A percentile compares a stretch with the other conserved stretches of the same genome.
Conservation (phyloP, 2,329 filamentous ascomycete genomes). For the Aaosphaeria pasadenensis region DNA sequence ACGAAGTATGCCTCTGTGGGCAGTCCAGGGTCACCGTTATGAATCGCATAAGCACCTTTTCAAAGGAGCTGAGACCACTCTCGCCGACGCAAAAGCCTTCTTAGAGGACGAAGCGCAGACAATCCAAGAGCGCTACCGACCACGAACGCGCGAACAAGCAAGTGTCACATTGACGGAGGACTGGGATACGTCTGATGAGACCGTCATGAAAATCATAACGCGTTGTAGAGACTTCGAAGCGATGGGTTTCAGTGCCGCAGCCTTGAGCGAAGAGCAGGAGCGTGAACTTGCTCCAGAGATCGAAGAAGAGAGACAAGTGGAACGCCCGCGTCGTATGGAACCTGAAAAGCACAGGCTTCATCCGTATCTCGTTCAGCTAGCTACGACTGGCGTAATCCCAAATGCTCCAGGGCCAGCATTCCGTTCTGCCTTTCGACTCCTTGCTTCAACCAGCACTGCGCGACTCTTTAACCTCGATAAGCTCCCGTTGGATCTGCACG, state of each 20-base stretch:
- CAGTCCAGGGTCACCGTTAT: constrained; percentile 55
- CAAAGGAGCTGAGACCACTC: constrained; percentile 17
- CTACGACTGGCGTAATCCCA: constrained; percentile 33
- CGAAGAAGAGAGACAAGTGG: constrained; percentile 57
- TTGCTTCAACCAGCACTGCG: constrained; percentile 43
- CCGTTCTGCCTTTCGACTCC: constrained; percentile 45
- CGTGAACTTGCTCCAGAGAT: constrained; percentile 64
- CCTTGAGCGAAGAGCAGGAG: constrained; percentile 65
- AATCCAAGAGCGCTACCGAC: constrained; percentile 53
- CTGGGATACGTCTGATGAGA: constrained; percentile 14
- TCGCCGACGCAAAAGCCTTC: constrained; percentile 41
- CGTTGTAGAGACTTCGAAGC: constrained; percentile 24
- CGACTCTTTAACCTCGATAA: constrained; percentile 25
- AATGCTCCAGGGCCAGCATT: constrained; percentile 31
- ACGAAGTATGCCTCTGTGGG: constrained; percentile 58
- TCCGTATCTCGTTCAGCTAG: constrained; percentile 41
- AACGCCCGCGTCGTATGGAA: constrained; percentile 44
- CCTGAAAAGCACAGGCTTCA: constrained; percentile 47
- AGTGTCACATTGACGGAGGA: not conserved
- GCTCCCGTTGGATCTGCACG: constrained; percentile 44
- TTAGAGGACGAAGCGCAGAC: constrained; percentile 56
- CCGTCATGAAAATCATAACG: constrained; percentile 16
- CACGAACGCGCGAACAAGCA: constrained; percentile 9
- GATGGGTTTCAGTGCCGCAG: constrained; percentile 29
- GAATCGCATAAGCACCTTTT: constrained; percentile 41